Base-by-base conservation (phyloP, 306 rosid genomes). In the Leucaena leucocephala region DNA sequence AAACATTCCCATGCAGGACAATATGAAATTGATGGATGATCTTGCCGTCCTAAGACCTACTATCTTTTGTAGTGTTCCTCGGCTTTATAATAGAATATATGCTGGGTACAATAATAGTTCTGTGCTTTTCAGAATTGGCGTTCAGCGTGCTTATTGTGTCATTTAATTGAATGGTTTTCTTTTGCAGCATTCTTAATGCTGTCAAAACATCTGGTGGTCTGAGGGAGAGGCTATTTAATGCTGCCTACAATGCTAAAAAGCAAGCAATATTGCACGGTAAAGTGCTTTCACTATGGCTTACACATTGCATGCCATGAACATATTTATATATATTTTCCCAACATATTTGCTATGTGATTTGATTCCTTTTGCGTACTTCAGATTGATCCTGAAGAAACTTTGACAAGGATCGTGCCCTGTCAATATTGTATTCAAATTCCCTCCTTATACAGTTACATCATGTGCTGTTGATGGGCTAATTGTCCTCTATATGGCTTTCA, bases 51-150 rank as follows among this genome's bases (percentile, higher is more conserved):
- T 96, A 76, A 91, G 94, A 78, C 99, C 99, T 77, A 96, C 99
- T 7, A 59, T 96, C 84, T 96, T 96, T 86, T 86, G 94, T 82
- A 96, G 99, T 74, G 98, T 96, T 85, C 99, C 99, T 76, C 91
- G 99, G 85, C 97, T 96, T 69, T 96, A 89, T 78, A 96, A 96
- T 76, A 89, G 98, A 90, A 90, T 96, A 86, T 96, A 96, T 83
- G 96, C 94, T 45, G 97, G 98, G 99, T 96, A 96, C 54, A 76
- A 50, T 54, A 72, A 48, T 57, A 59, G 62, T 65, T 34, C 68
- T 58, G 5, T 76, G 49, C 75, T 54, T 62, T 58, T 52, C 66
- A 55, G 61, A 74, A 40, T 77, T 67, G 27, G 71, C 58, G 44
- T 85, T 72, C 52, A 46, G 66, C 81, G 62, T 76, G 9, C 42